A percentile compares a stretch with the other conserved stretches of the same genome.
phyloP scores from a whole-genome alignment of 2,329 filamentous ascomycete species.

The Acrodontium crateriforme region DNA sequence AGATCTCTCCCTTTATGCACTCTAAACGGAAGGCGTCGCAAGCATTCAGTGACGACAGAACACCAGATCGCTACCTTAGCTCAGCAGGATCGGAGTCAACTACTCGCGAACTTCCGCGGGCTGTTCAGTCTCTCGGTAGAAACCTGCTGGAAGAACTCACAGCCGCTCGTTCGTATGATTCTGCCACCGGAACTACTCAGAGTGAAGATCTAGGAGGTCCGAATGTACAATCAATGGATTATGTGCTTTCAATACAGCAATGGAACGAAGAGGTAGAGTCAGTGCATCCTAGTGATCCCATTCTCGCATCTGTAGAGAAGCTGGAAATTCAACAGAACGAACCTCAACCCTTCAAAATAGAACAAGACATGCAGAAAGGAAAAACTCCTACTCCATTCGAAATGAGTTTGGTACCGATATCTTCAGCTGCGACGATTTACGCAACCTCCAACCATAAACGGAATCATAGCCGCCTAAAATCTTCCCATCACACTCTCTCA shows the following conservation, averaged over 20 bases:
- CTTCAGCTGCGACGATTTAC: too few species aligned
- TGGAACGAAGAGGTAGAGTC: slow-evolving; percentile 1
- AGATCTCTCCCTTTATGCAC: slow-evolving; percentile 3
- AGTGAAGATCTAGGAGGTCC: neutral
- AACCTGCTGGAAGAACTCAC: slow-evolving; percentile 23
- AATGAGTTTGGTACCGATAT: too few species aligned
- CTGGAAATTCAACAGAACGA: too few species aligned
- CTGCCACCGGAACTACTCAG: neutral
- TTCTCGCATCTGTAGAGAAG: too few species aligned
- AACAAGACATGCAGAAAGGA: too few species aligned
- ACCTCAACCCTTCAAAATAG: too few species aligned
- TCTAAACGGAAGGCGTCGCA: neutral
- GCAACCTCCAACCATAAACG: too few species aligned
- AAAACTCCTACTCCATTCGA: too few species aligned
- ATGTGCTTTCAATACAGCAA: neutral
- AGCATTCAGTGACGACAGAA: neutral
- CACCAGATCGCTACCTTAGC: slow-evolving; percentile 1
- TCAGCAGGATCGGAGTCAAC: slow-evolving; percentile 6
- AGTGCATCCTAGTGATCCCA: neutral
- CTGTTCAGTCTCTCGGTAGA: slow-evolving; percentile 15
- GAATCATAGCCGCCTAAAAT: too few species aligned
- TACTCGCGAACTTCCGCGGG: slow-evolving; percentile 11
- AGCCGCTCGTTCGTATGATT: slow-evolving; percentile 7
- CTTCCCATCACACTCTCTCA: slow-evolving; percentile 8
- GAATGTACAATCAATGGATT: neutral